Evolutionary conservation across 164 flowering plant genomes (phyloP).

Genomic region (Vitis labrusca): DNA sequence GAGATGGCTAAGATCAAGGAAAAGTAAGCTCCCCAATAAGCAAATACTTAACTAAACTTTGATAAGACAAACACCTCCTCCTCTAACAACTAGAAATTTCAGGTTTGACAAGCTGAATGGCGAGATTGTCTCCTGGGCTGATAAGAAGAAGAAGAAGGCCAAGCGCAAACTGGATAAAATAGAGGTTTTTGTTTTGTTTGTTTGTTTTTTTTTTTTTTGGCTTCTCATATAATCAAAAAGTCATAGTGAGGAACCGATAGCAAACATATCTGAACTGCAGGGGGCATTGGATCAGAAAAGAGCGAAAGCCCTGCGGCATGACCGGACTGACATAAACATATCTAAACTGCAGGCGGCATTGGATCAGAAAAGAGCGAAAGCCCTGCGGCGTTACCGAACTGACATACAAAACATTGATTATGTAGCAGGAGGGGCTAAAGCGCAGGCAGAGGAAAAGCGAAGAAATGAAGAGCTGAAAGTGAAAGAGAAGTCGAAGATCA

Average conservation of each 20-base stretch:
- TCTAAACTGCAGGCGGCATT: constrained; percentile 38
- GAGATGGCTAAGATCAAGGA: constrained; percentile 41
- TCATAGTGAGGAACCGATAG: not conserved
- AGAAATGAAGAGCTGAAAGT: constrained; percentile 51
- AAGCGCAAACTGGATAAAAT: constrained; percentile 17
- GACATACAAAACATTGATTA: constrained; percentile 33
- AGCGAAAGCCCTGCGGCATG: constrained; percentile 29
- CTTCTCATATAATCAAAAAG: too few relatives aligned
- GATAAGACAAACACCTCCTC: not conserved
- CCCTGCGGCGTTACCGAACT: constrained; percentile 20
- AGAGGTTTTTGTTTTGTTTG: constrained; percentile 28
- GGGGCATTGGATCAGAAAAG: constrained; percentile 23
- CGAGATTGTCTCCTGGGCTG: constrained; percentile 39
- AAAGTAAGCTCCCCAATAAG: too few relatives aligned
- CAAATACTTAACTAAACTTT: too few relatives aligned
- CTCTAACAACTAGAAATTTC: constrained; percentile 9
- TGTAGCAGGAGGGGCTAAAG: constrained; percentile 51
- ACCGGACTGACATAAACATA: constrained; percentile 28
- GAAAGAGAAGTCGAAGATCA: constrained; percentile 48
- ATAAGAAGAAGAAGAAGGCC: constrained; percentile 33
- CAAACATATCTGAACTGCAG: not conserved
- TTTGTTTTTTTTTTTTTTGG: not conserved
- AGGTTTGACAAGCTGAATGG: constrained; percentile 34
- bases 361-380: constrained; percentile 33
- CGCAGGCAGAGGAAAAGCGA: constrained; percentile 41